Evolutionary conservation across 2,329 filamentous ascomycete genomes (phyloP).

Genomic region (Aspergillus candidus): DNA sequence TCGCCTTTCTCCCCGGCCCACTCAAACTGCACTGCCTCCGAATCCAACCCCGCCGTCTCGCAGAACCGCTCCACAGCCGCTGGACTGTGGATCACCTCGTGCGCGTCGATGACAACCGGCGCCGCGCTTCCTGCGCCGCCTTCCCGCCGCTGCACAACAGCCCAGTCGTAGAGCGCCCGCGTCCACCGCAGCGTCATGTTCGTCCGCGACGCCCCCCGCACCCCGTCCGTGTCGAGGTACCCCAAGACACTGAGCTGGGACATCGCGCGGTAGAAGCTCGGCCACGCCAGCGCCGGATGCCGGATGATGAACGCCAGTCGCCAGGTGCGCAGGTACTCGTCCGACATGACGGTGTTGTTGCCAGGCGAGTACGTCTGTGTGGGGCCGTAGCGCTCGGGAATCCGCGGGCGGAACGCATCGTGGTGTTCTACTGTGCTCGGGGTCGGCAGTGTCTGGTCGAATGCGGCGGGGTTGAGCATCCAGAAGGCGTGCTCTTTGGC

Average conservation of each 20-base stretch:
- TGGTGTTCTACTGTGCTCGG: slow-evolving; percentile 4
- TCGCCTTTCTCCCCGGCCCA: slow-evolving; percentile 21
- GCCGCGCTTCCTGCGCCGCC: slow-evolving; percentile 11
- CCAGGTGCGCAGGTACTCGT: slow-evolving; percentile 30
- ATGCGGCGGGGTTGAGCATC: slow-evolving; percentile 19
- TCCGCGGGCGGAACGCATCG: slow-evolving; percentile 12
- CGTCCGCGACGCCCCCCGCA: slow-evolving; percentile 10
- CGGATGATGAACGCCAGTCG: slow-evolving; percentile 33
- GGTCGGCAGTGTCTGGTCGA: slow-evolving; percentile 10
- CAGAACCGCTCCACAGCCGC: slow-evolving; percentile 24
- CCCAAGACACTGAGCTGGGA: slow-evolving; percentile 12
- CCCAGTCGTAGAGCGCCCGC: slow-evolving; percentile 33
- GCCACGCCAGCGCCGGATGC: slow-evolving; percentile 36
- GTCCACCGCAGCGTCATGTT: slow-evolving; percentile 28
- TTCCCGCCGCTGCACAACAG: slow-evolving; percentile 16
- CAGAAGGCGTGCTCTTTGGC: slow-evolving; percentile 34
- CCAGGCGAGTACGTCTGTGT: slow-evolving; percentile 18
- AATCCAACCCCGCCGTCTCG: slow-evolving; percentile 29
- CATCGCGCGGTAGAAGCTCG: slow-evolving; percentile 33
- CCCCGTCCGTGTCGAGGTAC: slow-evolving; percentile 12
- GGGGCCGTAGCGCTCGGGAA: slow-evolving; percentile 12
- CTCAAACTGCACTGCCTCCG: slow-evolving; percentile 22
- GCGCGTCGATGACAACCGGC: slow-evolving; percentile 33
- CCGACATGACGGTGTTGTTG: slow-evolving; percentile 32
- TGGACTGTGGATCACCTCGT: slow-evolving; percentile 33